Conservation (phyloP, 2,329 filamentous ascomycete species). For the Ascocoryne sarcoides region DNA sequence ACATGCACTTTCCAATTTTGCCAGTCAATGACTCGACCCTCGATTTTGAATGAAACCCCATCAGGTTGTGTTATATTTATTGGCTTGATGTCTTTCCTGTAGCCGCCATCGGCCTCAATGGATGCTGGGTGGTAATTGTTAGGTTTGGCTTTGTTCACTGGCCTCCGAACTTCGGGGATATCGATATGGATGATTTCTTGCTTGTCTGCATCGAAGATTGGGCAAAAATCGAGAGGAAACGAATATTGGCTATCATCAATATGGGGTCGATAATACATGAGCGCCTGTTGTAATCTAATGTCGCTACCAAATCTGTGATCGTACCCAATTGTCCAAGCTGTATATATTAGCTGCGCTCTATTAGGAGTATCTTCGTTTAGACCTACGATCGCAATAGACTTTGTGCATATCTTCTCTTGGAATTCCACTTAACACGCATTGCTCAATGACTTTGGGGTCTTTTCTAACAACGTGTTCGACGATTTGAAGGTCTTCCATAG, state of each 20-base stretch:
- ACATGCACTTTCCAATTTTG: slow-evolving; percentile 92
- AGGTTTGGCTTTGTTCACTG: slow-evolving; percentile 60
- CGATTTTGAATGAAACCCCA: slow-evolving; percentile 76
- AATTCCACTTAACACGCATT: slow-evolving; percentile 77
- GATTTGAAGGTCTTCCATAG: slow-evolving; percentile 77
- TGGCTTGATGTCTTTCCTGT: slow-evolving; percentile 70
- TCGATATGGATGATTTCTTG: slow-evolving; percentile 43
- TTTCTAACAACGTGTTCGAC: slow-evolving; percentile 70
- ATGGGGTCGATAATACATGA: slow-evolving; percentile 91
- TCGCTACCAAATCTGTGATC: slow-evolving; percentile 79
- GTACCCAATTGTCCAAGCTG: slow-evolving; percentile 88
- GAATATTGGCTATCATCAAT: slow-evolving; percentile 84
- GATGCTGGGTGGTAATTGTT: slow-evolving; percentile 74
- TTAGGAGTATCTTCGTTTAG: neutral
- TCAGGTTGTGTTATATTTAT: slow-evolving; percentile 83
- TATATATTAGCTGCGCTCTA: slow-evolving; percentile 9
- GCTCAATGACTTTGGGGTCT: slow-evolving; percentile 82
- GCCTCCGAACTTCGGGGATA: slow-evolving; percentile 67
- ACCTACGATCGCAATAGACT: slow-evolving; percentile 80
- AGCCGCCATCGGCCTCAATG: slow-evolving; percentile 67
- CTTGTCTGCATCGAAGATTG: slow-evolving; percentile 84
- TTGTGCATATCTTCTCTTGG: slow-evolving; percentile 82
- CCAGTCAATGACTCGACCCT: slow-evolving; percentile 70
- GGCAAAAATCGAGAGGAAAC: slow-evolving; percentile 87
- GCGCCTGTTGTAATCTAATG: slow-evolving; percentile 76